A percentile compares a stretch with the other conserved stretches of the same genome.
Conservation (phyloP, 2,329 filamentous ascomycete species). For the Penicillium sp. region DNA sequence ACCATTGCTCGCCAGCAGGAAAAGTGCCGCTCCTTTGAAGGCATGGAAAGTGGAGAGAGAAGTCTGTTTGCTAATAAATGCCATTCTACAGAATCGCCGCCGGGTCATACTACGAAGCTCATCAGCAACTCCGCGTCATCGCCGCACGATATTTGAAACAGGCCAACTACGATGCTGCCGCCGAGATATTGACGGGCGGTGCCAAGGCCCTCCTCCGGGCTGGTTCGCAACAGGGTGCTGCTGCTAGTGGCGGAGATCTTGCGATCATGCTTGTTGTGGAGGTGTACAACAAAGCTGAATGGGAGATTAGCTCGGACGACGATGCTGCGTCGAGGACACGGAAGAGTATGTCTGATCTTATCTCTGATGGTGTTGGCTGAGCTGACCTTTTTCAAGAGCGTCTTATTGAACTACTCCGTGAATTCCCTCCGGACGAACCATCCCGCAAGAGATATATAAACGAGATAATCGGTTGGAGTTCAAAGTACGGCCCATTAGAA, state of each 20-base stretch:
- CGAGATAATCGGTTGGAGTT: constrained; percentile 84
- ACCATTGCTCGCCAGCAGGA: constrained; percentile 72
- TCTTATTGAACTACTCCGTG: constrained; percentile 71
- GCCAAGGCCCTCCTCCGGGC: constrained; percentile 69
- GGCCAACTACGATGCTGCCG: constrained; percentile 76
- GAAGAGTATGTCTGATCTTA: constrained; percentile 32
- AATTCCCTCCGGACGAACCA: constrained; percentile 79
- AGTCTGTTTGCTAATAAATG: not conserved
- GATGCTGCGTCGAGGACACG: constrained; percentile 62
- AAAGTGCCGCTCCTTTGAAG: constrained; percentile 48
- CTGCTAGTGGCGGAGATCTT: constrained; percentile 86
- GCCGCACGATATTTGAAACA: constrained; percentile 90
- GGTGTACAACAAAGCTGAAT: constrained; percentile 81
- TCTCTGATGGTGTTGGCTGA: not conserved
- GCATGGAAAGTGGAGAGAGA: constrained; percentile 18
- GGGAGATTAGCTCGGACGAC: constrained; percentile 60
- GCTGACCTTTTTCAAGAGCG: constrained; percentile 38
- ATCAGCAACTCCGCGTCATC: constrained; percentile 95
- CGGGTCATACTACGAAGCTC: constrained; percentile 94
- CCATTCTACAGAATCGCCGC: constrained; percentile 65
- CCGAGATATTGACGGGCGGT: constrained; percentile 80
- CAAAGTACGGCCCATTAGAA: constrained; percentile 78
- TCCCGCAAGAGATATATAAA: constrained; percentile 88
- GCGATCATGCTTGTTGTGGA: constrained; percentile 83
- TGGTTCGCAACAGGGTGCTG: constrained; percentile 73